Base-by-base conservation (phyloP, 2,329 filamentous ascomycete genomes). In the Ophiostoma triangulosporum region DNA sequence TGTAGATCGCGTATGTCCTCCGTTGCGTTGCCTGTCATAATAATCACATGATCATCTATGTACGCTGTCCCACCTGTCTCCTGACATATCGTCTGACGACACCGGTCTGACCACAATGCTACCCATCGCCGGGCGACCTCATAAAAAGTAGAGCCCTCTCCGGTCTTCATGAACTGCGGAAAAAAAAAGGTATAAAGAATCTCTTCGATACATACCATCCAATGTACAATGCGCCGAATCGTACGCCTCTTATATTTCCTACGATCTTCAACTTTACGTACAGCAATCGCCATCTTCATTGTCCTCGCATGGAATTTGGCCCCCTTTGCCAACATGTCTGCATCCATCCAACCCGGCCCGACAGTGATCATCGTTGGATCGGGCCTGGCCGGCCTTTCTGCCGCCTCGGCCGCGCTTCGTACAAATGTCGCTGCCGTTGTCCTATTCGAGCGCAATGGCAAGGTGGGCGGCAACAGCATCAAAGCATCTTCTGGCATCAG, bases 401-500 rank as follows among this genome's bases (percentile, higher is more conserved):
- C 80, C 17, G 75, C 80, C 3, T 73, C 75, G 38, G 70, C 77
- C 56, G 74, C 82, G 6, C 66, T 83, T 4, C 64, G 69, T 3
- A 69, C 73, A 12, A 72, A 73, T 36, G 69, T 76, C 2, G 29
- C 55, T 4, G 64, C 70, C 0, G 80, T 84, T 0, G 69, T 70
- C 31, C 69, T 85, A 50, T 69, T 84, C 12, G 81, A 85, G 55
- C 75, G 78, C 20, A 72, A 73, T 0, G 72, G 72, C 0, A 83
- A 80, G 0, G 69, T 68, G 3, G 91, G 91, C 69, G 93, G 93
- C 69, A 97, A 97, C 82, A 96, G 90, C 59, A 97, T 91, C 64
- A 97, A 98, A 75, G 93, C 93, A 64, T 98, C 93, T 48, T 97
- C 93, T 52, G 93, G 93, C 67, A 98, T 98, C 78, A 98, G 97